Percentiles rank a stretch among this genome's conserved stretches.
Evolutionary conservation across 192 early-diverging fungal genomes (phyloP).

Genomic region (Chytriomyces confervae): DNA sequence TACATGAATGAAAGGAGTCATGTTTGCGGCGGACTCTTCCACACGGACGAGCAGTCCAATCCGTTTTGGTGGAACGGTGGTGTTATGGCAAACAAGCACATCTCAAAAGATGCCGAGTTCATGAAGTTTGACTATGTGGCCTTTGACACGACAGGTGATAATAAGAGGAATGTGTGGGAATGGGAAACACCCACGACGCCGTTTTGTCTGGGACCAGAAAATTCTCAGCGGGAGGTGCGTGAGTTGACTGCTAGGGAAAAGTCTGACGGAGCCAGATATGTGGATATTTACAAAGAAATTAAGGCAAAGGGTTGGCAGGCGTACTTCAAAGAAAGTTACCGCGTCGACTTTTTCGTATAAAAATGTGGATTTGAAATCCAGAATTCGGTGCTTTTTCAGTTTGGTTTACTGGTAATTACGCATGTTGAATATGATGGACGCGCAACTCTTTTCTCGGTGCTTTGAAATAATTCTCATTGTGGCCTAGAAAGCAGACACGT

Average conservation of each 20-base stretch:
- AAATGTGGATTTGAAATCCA: neutral
- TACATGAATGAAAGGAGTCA: conserved; percentile 28
- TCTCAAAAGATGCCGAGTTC: neutral
- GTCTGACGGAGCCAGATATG: conserved; percentile 8
- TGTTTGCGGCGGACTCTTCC: conserved; percentile 32
- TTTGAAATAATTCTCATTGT: no score
- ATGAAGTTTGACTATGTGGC: conserved; percentile 27
- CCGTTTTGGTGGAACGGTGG: conserved; percentile 50
- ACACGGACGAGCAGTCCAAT: conserved; percentile 27
- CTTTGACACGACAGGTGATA: neutral
- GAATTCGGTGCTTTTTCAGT: neutral
- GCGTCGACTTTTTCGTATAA: neutral
- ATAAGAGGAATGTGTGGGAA: conserved; percentile 20
- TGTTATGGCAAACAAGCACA: conserved; percentile 41
- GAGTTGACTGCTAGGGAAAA: neutral
- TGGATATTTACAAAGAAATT: conserved; percentile 24
- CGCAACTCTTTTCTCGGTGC: no score
- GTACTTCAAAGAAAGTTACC: conserved; percentile 14
- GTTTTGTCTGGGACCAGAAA: conserved; percentile 33
- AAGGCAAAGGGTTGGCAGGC: conserved; percentile 11
- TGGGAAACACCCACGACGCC: conserved; percentile 36
- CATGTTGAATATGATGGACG: neutral
- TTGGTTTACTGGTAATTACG: neutral
- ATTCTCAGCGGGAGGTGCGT: neutral
- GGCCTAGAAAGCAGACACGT: no score